A percentile compares a stretch with the other conserved stretches of the same genome.
phyloP scores from a whole-genome alignment of 257 asterid genomes.

The Solanum pimpinellifolium region DNA sequence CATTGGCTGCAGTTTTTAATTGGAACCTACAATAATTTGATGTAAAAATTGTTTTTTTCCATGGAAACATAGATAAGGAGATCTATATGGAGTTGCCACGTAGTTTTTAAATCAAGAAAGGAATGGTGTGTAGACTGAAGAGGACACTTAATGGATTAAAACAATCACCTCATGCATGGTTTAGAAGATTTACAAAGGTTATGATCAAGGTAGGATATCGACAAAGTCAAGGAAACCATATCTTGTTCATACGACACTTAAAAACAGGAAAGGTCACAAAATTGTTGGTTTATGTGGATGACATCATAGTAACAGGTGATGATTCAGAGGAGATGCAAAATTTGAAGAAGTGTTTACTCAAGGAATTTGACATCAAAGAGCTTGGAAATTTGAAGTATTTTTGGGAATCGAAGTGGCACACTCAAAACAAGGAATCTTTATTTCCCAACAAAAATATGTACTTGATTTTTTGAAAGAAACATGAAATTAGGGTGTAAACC shows the following conservation, averaged over 20 bases:
- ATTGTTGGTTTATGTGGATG: neutral
- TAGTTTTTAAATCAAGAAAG: neutral
- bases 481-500: no score
- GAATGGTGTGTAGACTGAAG: neutral
- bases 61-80: neutral
- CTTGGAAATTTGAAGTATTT: neutral
- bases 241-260: neutral
- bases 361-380: neutral
- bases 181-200: neutral
- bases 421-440: no score
- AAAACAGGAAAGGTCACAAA: no score
- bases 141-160: neutral
- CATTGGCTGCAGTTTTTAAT: neutral
- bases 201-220: neutral
- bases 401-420: no score
- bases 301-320: neutral
- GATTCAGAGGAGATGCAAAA: neutral
- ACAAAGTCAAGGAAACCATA: neutral
- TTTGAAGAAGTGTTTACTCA: no score
- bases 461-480: no score
- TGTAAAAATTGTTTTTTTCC: no score
- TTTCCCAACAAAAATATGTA: no score
- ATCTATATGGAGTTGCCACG: neutral
- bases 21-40: neutral
- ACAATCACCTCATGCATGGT: neutral